Evolutionary conservation across 805 yeast genomes (phyloP).

Genomic region (Candida khao-thaluensis): DNA sequence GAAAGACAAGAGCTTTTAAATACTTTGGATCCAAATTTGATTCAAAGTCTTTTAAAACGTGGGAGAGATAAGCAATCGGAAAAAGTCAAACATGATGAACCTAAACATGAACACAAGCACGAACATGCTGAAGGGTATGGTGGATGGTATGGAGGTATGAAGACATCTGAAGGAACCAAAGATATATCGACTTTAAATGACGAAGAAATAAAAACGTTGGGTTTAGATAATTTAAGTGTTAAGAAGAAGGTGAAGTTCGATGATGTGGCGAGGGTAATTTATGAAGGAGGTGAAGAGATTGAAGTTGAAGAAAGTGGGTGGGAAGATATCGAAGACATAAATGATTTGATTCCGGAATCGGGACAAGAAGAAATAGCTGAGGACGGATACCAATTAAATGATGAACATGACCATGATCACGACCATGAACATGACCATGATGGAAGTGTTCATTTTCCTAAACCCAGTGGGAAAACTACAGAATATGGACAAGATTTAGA

Average conservation of each 20-base stretch:
- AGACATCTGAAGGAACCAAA: conserved; percentile 32
- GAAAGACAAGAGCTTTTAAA: conserved; percentile 67
- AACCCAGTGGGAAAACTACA: conserved; percentile 16
- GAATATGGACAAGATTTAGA: conserved; percentile 41
- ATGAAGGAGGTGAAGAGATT: conserved; percentile 22
- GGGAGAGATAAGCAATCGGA: conserved; percentile 45
- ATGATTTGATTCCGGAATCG: conserved; percentile 50
- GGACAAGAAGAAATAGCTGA: conserved; percentile 33
- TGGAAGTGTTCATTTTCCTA: conserved; percentile 64
- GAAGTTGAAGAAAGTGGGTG: conserved; percentile 39
- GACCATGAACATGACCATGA: conserved; percentile 34
- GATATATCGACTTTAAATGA: conserved; percentile 34
- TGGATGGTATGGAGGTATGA: conserved; percentile 44
- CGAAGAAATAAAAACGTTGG: conserved; percentile 40
- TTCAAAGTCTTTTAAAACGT: conserved; percentile 56
- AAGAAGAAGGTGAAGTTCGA: conserved; percentile 33
- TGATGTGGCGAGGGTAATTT: conserved; percentile 27
- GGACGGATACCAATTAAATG: conserved; percentile 39
- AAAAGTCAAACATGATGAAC: neutral
- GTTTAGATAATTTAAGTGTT: conserved; percentile 19
- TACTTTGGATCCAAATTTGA: conserved; percentile 66
- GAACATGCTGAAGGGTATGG: conserved; percentile 41
- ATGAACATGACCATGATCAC: conserved; percentile 26
- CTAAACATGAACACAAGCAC: conserved; percentile 19
- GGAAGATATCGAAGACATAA: conserved; percentile 51